Evolutionary conservation across 2,329 filamentous ascomycete species (phyloP).

Genomic region (Aspergillus tubingensis): DNA sequence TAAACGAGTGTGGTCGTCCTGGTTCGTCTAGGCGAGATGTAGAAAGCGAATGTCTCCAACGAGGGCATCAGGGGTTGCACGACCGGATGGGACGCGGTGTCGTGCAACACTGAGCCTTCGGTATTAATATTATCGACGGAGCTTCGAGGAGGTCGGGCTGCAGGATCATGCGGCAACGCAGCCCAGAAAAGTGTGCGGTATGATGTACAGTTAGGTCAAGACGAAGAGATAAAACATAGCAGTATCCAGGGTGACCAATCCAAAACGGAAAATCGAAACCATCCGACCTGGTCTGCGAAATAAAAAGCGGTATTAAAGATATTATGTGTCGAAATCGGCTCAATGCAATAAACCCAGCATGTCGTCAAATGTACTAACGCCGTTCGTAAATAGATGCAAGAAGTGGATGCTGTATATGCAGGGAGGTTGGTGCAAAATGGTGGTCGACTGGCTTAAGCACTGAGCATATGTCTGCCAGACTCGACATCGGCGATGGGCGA

Average conservation of each 20-base stretch:
- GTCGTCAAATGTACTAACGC: slow-evolving; percentile 42
- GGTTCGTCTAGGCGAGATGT: slow-evolving; percentile 25
- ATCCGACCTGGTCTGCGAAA: slow-evolving; percentile 20
- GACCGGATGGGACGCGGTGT: background rate
- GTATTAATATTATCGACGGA: slow-evolving; percentile 47
- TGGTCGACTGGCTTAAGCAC: slow-evolving; percentile 18
- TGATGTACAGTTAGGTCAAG: slow-evolving; percentile 39
- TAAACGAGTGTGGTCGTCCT: slow-evolving; percentile 25
- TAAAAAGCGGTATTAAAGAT: slow-evolving; percentile 38
- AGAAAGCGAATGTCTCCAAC: slow-evolving; percentile 43
- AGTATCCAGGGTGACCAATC: slow-evolving; percentile 22
- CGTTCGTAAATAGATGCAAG: slow-evolving; percentile 37
- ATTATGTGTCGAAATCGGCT: slow-evolving; percentile 41
- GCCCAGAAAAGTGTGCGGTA: slow-evolving; percentile 24
- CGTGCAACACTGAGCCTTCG: slow-evolving; percentile 24
- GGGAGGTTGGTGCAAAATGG: slow-evolving; percentile 8
- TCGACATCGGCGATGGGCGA: slow-evolving; percentile 42
- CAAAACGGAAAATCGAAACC: slow-evolving; percentile 15
- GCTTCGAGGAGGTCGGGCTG: slow-evolving; percentile 18
- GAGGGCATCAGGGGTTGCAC: slow-evolving; percentile 19
- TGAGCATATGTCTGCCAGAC: slow-evolving; percentile 37
- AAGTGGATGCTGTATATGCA: slow-evolving; percentile 19
- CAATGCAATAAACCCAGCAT: slow-evolving; percentile 41
- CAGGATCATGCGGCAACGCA: slow-evolving; percentile 15
- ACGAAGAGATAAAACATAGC: slow-evolving; percentile 21